A percentile compares a stretch with the other conserved stretches of the same genome.
phyloP scores from a whole-genome alignment of 2,329 filamentous ascomycete species.

The Colletotrichum karsti region DNA sequence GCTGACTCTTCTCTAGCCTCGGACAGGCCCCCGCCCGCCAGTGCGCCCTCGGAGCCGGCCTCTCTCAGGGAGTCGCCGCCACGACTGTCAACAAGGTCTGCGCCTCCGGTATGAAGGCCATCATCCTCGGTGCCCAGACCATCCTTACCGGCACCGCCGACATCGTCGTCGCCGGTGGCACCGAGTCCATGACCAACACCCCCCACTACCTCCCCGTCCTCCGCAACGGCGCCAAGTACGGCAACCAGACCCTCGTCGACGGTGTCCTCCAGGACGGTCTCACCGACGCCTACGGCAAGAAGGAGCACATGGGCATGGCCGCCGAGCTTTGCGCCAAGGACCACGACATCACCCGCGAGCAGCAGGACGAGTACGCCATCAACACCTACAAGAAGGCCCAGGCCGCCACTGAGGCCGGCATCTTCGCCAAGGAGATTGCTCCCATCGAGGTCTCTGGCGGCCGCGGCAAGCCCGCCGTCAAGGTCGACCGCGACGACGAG shows the following conservation, averaged over 20 bases:
- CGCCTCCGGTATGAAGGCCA: constrained; percentile 92
- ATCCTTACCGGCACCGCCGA: constrained; percentile 96
- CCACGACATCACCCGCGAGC: constrained; percentile 81
- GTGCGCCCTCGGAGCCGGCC: constrained; percentile 88
- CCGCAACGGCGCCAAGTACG: constrained; percentile 91
- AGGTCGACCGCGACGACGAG: constrained; percentile 89
- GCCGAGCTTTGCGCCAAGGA: constrained; percentile 92
- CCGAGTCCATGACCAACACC: constrained; percentile 98
- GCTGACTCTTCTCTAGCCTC: constrained; percentile 63
- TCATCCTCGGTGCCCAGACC: constrained; percentile 93
- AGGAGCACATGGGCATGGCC: constrained; percentile 95
- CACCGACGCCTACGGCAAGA: constrained; percentile 88
- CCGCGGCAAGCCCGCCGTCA: constrained; percentile 86
- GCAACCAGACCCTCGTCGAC: constrained; percentile 87
- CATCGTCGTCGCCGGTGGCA: constrained; percentile 91
- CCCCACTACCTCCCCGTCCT: constrained; percentile 94
- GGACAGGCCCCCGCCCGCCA: constrained; percentile 97
- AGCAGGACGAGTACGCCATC: constrained; percentile 96
- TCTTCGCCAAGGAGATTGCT: constrained; percentile 87
- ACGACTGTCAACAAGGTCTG: constrained; percentile 99
- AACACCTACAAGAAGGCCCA: constrained; percentile 94
- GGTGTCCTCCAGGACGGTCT: constrained; percentile 94
- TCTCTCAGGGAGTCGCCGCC: constrained; percentile 80
- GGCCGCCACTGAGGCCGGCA: constrained; percentile 80
- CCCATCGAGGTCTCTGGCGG: constrained; percentile 88